A percentile compares a stretch with the other conserved stretches of the same genome.
Evolutionary conservation across 176 grass and related monocot species (phyloP).

Genomic region (Ananas comosus): DNA sequence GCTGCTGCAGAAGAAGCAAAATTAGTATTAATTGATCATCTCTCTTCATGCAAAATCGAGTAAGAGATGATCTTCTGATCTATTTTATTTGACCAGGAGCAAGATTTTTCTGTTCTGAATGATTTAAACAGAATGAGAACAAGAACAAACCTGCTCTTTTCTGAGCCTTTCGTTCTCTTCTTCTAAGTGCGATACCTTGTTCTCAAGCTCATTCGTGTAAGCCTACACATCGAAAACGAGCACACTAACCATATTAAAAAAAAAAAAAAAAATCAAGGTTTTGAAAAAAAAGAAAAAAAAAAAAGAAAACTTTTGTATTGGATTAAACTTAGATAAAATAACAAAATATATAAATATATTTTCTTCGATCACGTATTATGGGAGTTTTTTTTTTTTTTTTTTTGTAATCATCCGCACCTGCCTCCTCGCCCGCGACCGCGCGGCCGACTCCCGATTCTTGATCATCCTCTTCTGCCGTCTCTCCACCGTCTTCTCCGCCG

Average conservation of each 20-base stretch:
- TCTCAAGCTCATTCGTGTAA: conserved; percentile 27
- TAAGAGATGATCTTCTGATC: too few species aligned
- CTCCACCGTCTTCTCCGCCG: conserved; percentile 13
- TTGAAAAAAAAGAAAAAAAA: too few species aligned
- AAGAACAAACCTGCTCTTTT: conserved; percentile 7
- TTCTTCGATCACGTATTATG: too few species aligned
- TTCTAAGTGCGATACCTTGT: conserved; percentile 20
- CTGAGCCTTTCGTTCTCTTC: conserved; percentile 25
- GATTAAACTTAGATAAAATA: too few species aligned
- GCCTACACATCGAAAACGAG: not conserved
- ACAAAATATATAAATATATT: too few species aligned
- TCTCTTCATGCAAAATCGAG: not conserved
- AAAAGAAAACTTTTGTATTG: too few species aligned
- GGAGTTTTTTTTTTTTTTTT: too few species aligned
- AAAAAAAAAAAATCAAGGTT: too few species aligned
- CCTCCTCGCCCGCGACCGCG: conserved; percentile 24
- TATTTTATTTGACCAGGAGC: too few species aligned
- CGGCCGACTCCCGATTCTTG: conserved; percentile 26
- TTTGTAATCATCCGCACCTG: not conserved
- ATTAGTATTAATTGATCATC: not conserved
- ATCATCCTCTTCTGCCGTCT: conserved; percentile 29
- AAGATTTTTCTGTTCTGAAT: not conserved
- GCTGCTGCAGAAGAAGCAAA: conserved; percentile 35
- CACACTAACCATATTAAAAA: too few species aligned
- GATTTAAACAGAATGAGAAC: too few species aligned